Evolutionary conservation across 2,329 filamentous ascomycete genomes (phyloP).

Genomic region (Exophiala mesophila): DNA sequence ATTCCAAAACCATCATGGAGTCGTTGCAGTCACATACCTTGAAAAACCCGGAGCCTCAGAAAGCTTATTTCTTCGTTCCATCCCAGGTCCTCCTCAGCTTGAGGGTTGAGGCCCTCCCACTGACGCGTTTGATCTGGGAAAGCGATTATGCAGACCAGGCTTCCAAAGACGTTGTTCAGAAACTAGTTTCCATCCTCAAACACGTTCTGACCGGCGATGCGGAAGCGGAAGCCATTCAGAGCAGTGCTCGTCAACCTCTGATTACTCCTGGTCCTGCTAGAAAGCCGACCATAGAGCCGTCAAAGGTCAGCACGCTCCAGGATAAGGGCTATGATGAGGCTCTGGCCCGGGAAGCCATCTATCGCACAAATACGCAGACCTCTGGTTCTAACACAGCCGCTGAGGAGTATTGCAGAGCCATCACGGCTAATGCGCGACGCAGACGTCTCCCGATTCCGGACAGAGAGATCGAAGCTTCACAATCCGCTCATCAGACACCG

Average conservation of each 20-base stretch:
- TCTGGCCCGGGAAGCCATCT: constrained; percentile 73
- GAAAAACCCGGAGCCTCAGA: constrained; percentile 49
- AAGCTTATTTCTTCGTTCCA: constrained; percentile 58
- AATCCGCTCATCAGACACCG: constrained; percentile 28
- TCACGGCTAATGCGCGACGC: constrained; percentile 54
- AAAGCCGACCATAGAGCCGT: constrained; percentile 49
- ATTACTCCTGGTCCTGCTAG: constrained; percentile 44
- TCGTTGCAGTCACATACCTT: constrained; percentile 59
- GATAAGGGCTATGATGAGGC: constrained; percentile 53
- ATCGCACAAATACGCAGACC: constrained; percentile 66
- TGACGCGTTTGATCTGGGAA: constrained; percentile 70
- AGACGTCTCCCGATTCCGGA: constrained; percentile 60
- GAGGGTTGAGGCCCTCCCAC: constrained; percentile 71
- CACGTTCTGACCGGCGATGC: constrained; percentile 71
- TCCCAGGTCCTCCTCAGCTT: constrained; percentile 82
- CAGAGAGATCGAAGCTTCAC: constrained; percentile 15
- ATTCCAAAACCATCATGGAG: constrained; percentile 75
- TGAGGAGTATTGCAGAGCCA: constrained; percentile 69
- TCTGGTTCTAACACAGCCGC: constrained; percentile 38
- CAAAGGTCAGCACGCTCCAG: constrained; percentile 41
- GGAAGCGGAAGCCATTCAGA: constrained; percentile 62
- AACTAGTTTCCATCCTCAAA: constrained; percentile 77
- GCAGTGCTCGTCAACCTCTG: constrained; percentile 54
- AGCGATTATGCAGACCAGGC: constrained; percentile 78
- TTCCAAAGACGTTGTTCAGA: constrained; percentile 69